These are phyloP conservation scores for Camellia japonica DNA, from an alignment of 148 eudicot genomes.

Conservation along the genomic window DNA sequence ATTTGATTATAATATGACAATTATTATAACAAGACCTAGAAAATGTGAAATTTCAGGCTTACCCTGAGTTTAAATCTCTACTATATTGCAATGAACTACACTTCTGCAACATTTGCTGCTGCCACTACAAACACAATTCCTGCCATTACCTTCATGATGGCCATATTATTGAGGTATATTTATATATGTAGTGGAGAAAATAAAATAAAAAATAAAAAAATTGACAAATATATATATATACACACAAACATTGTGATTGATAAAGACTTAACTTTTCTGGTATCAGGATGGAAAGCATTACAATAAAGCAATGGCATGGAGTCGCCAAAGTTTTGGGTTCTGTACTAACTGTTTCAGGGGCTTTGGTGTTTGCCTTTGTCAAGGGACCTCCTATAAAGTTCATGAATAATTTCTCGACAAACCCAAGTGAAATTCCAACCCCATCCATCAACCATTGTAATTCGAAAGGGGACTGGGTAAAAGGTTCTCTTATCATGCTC, in stretches of 20 bases:
- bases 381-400: slow-evolving; percentile 39
- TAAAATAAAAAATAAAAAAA: not conserved
- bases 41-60: slow-evolving; percentile 24
- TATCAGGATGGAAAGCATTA: slow-evolving; percentile 35
- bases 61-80: slow-evolving; percentile 22
- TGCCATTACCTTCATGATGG: slow-evolving; percentile 34
- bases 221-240: not conserved
- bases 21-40: too few species aligned
- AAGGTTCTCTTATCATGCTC: slow-evolving; percentile 39
- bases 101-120: slow-evolving; percentile 30
- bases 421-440: not conserved
- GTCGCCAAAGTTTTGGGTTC: slow-evolving; percentile 37
- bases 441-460: too few species aligned
- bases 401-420: not conserved
- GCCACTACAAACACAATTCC: slow-evolving; percentile 33
- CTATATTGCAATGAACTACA: slow-evolving; percentile 24
- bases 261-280: not conserved
- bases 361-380: slow-evolving; percentile 38
- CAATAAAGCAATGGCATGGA: slow-evolving; percentile 29
- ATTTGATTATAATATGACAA: not conserved
- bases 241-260: too few species aligned
- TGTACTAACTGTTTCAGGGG: slow-evolving; percentile 32
- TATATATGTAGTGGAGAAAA: not conserved
- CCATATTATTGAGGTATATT: slow-evolving; percentile 28
- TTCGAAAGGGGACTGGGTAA: slow-evolving; percentile 31